These are phyloP conservation scores for Aspergillus sp. DNA, from an alignment of 2,329 filamentous ascomycete genomes.

Conservation along the genomic window DNA sequence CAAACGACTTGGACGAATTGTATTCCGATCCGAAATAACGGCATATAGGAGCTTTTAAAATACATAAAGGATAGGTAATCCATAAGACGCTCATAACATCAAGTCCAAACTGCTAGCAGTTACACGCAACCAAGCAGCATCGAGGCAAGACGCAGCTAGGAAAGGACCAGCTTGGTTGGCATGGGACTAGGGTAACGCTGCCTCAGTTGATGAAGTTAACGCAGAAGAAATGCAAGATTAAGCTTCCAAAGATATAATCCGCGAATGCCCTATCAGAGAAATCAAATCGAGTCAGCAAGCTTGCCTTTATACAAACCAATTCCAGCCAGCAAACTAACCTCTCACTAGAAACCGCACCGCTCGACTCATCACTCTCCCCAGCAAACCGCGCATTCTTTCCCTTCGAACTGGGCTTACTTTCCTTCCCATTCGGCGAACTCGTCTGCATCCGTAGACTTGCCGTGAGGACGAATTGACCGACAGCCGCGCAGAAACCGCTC, in stretches of 20 bases:
- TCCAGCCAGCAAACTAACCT: constrained; percentile 20
- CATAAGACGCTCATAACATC: background rate
- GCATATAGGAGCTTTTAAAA: too few relatives aligned
- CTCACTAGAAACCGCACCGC: constrained; percentile 29
- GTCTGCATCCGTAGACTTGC: constrained; percentile 88
- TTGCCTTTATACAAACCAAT: background rate
- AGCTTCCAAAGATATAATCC: constrained; percentile 87
- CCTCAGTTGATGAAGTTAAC: constrained; percentile 97
- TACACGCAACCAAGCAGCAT: background rate
- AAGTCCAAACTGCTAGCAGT: background rate
- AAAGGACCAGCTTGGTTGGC: too few relatives aligned
- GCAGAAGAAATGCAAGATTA: constrained; percentile 97
- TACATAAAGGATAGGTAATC: background rate
- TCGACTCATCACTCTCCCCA: constrained; percentile 17
- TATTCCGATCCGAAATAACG: too few relatives aligned
- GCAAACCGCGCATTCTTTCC: constrained; percentile 20
- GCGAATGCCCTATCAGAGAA: constrained; percentile 66
- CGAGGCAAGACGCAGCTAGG: too few relatives aligned
- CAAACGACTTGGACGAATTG: too few relatives aligned
- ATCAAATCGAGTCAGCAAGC: background rate
- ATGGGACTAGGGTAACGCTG: background rate
- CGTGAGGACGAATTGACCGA: constrained; percentile 95
- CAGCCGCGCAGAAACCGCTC: constrained; percentile 84
- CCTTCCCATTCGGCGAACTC: constrained; percentile 52
- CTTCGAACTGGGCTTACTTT: constrained; percentile 50